These are phyloP conservation scores for Penicillium sp. DNA, from an alignment of 2,329 filamentous ascomycete genomes.

Conservation along the genomic window DNA sequence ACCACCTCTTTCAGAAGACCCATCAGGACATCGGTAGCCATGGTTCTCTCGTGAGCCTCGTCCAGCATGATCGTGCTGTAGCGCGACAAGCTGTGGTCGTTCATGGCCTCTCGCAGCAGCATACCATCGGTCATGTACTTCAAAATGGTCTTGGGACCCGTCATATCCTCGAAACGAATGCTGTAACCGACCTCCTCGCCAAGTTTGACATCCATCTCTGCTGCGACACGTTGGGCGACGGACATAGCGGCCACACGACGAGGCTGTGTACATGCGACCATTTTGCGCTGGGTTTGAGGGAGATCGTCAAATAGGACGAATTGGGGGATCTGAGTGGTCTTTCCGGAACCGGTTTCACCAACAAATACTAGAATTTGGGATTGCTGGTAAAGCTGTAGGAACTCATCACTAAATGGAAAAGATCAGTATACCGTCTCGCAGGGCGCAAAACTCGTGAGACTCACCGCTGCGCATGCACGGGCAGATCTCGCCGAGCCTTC, in stretches of 20 bases:
- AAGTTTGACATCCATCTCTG: conserved; percentile 90
- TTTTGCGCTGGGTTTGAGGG: conserved; percentile 78
- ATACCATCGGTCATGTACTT: conserved; percentile 99
- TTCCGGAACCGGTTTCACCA: conserved; percentile 97
- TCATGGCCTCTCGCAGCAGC: conserved; percentile 92
- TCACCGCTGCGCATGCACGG: conserved; percentile 85
- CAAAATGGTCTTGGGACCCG: conserved; percentile 79
- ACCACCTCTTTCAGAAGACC: conserved; percentile 90
- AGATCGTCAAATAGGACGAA: conserved; percentile 97
- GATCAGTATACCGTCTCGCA: not conserved
- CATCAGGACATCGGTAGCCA: conserved; percentile 97
- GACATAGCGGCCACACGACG: conserved; percentile 98
- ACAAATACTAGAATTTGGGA: conserved; percentile 97
- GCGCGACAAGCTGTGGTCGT: conserved; percentile 84
- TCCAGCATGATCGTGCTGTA: conserved; percentile 99
- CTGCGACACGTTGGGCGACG: conserved; percentile 93
- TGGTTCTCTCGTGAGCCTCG: conserved; percentile 95
- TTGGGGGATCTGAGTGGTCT: conserved; percentile 98
- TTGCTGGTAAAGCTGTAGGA: conserved; percentile 86
- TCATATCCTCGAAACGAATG: conserved; percentile 97
- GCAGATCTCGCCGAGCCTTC: conserved; percentile 75
- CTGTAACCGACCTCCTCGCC: conserved; percentile 97
- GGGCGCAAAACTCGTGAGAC: conserved; percentile 21
- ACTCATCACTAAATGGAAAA: conserved; percentile 67
- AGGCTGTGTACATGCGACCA: conserved; percentile 95